Evolutionary conservation across 2,329 filamentous ascomycete species (phyloP).

Genomic region (Cercospora brassicicola): DNA sequence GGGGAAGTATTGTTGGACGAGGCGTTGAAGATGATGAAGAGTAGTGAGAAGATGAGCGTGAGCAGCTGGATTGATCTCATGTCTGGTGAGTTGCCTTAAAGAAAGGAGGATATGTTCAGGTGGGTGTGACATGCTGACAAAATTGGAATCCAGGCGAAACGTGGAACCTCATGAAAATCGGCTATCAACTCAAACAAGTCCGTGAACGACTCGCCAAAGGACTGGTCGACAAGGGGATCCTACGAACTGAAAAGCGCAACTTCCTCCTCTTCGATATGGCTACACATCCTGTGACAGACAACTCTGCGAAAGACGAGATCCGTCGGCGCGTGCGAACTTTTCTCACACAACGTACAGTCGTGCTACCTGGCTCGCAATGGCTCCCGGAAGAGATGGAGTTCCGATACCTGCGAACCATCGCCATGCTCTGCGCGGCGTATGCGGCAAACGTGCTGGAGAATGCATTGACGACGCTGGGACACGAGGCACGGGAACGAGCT

Average conservation of each 20-base stretch:
- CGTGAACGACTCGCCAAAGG: conserved; percentile 96
- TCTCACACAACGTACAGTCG: conserved; percentile 89
- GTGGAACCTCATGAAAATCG: conserved; percentile 99
- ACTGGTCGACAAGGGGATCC: conserved; percentile 95
- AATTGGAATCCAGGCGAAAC: conserved; percentile 73
- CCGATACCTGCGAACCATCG: conserved; percentile 84
- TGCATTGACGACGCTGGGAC: conserved; percentile 87
- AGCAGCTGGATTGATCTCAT: conserved; percentile 98
- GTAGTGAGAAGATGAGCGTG: conserved; percentile 99
- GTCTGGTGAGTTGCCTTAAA: conserved; percentile 67
- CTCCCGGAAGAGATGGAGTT: conserved; percentile 93
- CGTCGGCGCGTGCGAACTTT: conserved; percentile 87
- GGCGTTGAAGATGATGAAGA: conserved; percentile 99
- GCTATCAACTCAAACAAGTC: conserved; percentile 98
- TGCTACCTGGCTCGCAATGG: conserved; percentile 82
- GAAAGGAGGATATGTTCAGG: background rate
- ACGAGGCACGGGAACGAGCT: conserved; percentile 89
- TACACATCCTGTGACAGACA: conserved; percentile 93
- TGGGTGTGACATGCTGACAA: conserved; percentile 10
- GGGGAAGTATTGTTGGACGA: conserved; percentile 97
- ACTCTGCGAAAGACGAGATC: conserved; percentile 96
- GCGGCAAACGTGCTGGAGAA: conserved; percentile 98
- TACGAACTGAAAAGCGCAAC: conserved; percentile 98
- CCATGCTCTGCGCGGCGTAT: conserved; percentile 97
- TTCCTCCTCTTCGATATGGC: conserved; percentile 99